Percentiles rank a stretch among this genome's conserved stretches.
Evolutionary conservation across 306 rosid species (phyloP).

Genomic region (Citrullus mucosospermus): DNA sequence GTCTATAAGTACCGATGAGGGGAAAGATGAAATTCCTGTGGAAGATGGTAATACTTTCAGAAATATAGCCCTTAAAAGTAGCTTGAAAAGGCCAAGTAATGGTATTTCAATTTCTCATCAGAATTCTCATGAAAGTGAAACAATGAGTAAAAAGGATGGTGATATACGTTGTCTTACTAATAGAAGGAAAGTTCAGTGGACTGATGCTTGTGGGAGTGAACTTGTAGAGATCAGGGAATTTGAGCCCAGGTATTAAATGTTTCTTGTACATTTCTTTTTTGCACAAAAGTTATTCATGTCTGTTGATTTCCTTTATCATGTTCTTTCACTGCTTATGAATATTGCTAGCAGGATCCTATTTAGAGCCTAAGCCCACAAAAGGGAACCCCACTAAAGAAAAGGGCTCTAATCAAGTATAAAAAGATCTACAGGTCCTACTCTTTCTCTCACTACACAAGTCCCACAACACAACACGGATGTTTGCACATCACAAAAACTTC

Average conservation of each 20-base stretch:
- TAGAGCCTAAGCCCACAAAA: no score
- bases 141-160: conserved; percentile 26
- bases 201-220: conserved; percentile 74
- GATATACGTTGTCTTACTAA: conserved; percentile 34
- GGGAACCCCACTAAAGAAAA: no score
- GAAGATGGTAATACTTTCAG: conserved; percentile 22
- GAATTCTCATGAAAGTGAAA: conserved; percentile 28
- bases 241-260: conserved; percentile 67
- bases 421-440: no score
- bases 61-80: conserved; percentile 59
- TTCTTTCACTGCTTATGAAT: background rate
- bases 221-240: conserved; percentile 78
- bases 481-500: no score
- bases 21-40: conserved; percentile 32
- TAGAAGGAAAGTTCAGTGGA: conserved; percentile 87
- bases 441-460: no score
- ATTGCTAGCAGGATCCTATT: background rate
- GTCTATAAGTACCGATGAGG: conserved; percentile 32
- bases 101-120: conserved; percentile 27
- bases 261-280: background rate
- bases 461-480: no score
- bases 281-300: background rate
- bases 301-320: background rate
- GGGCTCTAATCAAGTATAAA: no score
- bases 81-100: conserved; percentile 50